These are phyloP conservation scores for Allium cepa DNA, from an alignment of 106 monocot species.

Conservation along the genomic window DNA sequence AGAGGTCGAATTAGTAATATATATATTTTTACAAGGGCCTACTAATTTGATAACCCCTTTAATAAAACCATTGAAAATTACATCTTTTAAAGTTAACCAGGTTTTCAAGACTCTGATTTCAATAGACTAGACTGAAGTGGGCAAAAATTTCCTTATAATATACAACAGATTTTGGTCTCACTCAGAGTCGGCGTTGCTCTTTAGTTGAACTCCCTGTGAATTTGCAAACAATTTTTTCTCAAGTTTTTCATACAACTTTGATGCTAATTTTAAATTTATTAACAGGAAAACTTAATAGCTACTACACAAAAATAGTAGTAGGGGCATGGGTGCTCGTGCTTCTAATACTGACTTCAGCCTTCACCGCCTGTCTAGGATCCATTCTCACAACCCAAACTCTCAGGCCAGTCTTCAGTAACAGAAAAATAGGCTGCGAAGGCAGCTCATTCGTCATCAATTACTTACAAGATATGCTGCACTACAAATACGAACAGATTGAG, in stretches of 20 bases:
- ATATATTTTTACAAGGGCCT: too few relatives aligned
- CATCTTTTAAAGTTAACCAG: too few relatives aligned
- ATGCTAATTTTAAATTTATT: background rate
- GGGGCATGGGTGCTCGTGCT: constrained; percentile 21
- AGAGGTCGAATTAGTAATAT: too few relatives aligned
- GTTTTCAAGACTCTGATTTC: too few relatives aligned
- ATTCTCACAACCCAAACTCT: constrained; percentile 14
- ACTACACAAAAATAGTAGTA: constrained; percentile 17
- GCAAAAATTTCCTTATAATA: too few relatives aligned
- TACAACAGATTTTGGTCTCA: background rate
- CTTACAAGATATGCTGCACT: background rate
- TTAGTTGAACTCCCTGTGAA: too few relatives aligned
- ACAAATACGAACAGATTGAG: background rate
- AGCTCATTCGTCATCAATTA: constrained; percentile 8
- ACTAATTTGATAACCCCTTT: too few relatives aligned
- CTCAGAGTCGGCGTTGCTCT: too few relatives aligned
- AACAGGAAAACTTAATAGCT: constrained; percentile 8
- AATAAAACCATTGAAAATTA: too few relatives aligned
- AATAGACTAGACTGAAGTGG: too few relatives aligned
- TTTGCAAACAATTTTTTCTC: background rate
- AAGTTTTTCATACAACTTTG: background rate
- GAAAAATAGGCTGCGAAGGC: constrained; percentile 7
- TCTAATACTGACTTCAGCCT: constrained; percentile 8
- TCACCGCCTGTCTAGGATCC: constrained; percentile 16
- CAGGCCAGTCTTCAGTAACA: constrained; percentile 4